Percentiles rank a stretch among this genome's conserved stretches.
phyloP scores from a whole-genome alignment of 352 stramenopile species.

The Phytophthora lateralis region DNA sequence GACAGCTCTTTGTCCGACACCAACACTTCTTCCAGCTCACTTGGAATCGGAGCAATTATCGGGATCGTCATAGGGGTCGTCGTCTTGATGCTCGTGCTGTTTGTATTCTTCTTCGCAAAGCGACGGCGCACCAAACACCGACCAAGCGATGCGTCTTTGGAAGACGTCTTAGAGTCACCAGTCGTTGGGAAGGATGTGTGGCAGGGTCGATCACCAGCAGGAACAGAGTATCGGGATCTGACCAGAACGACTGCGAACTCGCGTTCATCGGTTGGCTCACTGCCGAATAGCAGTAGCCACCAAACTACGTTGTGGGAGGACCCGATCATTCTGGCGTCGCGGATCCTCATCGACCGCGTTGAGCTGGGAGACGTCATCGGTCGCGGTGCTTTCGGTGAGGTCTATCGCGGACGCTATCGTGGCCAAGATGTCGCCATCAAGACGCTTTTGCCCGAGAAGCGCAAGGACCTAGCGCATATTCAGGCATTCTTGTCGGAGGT shows the following conservation, averaged over 20 bases:
- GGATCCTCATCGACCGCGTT: slow-evolving; percentile 41
- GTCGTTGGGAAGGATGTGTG: slow-evolving; percentile 1
- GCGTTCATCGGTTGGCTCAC: slow-evolving; percentile 15
- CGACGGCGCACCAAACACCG: slow-evolving; percentile 5
- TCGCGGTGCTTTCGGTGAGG: slow-evolving; percentile 39
- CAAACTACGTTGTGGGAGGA: slow-evolving; percentile 31
- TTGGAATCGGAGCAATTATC: slow-evolving; percentile 9
- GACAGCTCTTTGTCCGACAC: slow-evolving; percentile 9
- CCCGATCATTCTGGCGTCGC: slow-evolving; percentile 24
- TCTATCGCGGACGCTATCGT: slow-evolving; percentile 41
- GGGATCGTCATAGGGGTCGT: slow-evolving; percentile 11
- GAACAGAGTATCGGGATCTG: slow-evolving; percentile 6
- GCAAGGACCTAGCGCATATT: slow-evolving; percentile 47
- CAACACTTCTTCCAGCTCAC: background rate
- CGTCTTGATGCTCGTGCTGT: slow-evolving; percentile 14
- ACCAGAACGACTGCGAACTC: slow-evolving; percentile 18
- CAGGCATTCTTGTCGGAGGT: slow-evolving; percentile 51
- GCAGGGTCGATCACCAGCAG: background rate
- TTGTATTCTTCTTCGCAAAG: slow-evolving; percentile 20
- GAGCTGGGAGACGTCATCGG: slow-evolving; percentile 27
- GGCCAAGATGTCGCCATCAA: slow-evolving; percentile 45
- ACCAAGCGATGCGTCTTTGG: background rate
- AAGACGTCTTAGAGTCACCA: slow-evolving; percentile 14
- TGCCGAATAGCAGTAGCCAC: slow-evolving; percentile 30
- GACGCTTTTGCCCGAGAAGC: slow-evolving; percentile 42